Evolutionary conservation across 257 asterid species (phyloP), one percentile per base, ranked within the genome.

Genomic region (Lycium ferocissimum): DNA sequence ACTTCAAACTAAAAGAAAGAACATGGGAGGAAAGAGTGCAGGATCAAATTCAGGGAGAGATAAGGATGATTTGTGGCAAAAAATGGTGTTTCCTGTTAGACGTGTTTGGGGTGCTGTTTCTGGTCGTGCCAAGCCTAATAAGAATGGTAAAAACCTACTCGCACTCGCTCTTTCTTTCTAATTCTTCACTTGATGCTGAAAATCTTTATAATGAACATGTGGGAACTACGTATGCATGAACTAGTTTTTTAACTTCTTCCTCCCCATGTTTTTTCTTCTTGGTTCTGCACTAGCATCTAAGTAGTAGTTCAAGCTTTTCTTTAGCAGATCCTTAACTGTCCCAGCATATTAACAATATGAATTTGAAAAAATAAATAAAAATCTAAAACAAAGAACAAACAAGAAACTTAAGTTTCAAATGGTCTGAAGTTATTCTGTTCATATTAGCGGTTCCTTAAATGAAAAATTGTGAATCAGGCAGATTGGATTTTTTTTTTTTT

Each of bases 21-120:
- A 40, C 45, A 40, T 40, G 45, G 45, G 45, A 40, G 88, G 84
- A 84, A 85, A 43, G 89, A 20, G 37, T 7, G 2, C 43, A 75
- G 65, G 26, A 59, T 59, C 66, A 59, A 59, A 17, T n/a, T 18
- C 26, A 59, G 18, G 56, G 66, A 40, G 18, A 43, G 92, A 89
- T 92, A 40, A 40, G 94, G 97, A 93, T 83, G 85, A 83, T 51
- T 93, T 90, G 94, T 92, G 94, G 97, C 92, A 89, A 37, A 95
- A 92, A 76, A 89, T 95, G 87, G 94, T 90, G 7, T 92, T 93
- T 80, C 97, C 98, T 40, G 93, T 95, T 65, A 87, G 96, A 71
- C 90, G 93, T 84, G 98, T 88, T 45, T 93, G 95, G 96, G 76
- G 88, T 76, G 79, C 92, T 26, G 90, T 94, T 79, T 90, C 98